A percentile compares a stretch with the other conserved stretches of the same genome.
Conservation (phyloP, 2,329 filamentous ascomycete species). For the Atkinsonella texensis region DNA sequence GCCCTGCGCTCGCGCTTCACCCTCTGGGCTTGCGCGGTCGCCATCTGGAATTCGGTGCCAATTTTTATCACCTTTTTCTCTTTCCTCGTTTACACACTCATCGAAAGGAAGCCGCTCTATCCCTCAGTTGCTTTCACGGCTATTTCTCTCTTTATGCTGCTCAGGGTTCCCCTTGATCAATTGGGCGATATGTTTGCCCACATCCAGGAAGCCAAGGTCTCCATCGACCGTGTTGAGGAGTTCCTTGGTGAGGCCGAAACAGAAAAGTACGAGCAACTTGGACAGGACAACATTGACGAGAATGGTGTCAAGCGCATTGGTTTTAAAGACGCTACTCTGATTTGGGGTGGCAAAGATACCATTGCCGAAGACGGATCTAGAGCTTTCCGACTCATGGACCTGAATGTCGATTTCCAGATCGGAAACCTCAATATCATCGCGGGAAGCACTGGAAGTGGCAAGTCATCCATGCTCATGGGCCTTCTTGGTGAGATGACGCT, state of each 20-base stretch:
- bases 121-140: slow-evolving; percentile 94
- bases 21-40: slow-evolving; percentile 83
- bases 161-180: slow-evolving; percentile 88
- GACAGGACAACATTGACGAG: slow-evolving; percentile 55
- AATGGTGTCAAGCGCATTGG: slow-evolving; percentile 66
- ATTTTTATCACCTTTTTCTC: slow-evolving; percentile 94
- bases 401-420: slow-evolving; percentile 72
- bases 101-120: slow-evolving; percentile 80
- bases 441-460: slow-evolving; percentile 86
- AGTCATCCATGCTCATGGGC: slow-evolving; percentile 93
- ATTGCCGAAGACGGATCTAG: slow-evolving; percentile 53
- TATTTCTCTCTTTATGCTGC: slow-evolving; percentile 86
- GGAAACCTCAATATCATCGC: slow-evolving; percentile 87
- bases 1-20: slow-evolving; percentile 74
- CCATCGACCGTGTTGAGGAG: slow-evolving; percentile 89
- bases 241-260: slow-evolving; percentile 92
- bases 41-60: slow-evolving; percentile 92
- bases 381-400: slow-evolving; percentile 70
- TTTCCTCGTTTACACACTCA: slow-evolving; percentile 81
- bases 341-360: slow-evolving; percentile 68
- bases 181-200: slow-evolving; percentile 98
- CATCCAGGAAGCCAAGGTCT: slow-evolving; percentile 94
- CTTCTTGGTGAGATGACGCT: slow-evolving; percentile 92
- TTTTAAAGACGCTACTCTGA: slow-evolving; percentile 72
- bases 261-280: slow-evolving; percentile 82